phyloP scores from a whole-genome alignment of 305 asterid species.

The Andrographis paniculata region DNA sequence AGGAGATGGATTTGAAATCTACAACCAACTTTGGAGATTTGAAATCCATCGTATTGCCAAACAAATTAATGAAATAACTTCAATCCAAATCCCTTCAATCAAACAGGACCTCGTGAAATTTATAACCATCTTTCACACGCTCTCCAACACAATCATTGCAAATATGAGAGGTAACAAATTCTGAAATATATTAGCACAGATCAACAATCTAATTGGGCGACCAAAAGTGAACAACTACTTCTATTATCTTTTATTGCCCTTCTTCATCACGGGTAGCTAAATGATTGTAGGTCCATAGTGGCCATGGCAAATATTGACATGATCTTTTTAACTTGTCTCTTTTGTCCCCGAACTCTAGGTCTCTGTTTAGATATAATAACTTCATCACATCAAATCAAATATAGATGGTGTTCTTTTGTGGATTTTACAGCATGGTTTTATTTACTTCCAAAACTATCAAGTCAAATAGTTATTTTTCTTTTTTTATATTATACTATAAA shows the following conservation, averaged over 20 bases:
- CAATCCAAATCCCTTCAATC: too few relatives aligned
- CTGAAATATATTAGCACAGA: neutral
- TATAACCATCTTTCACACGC: neutral
- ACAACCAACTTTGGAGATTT: too few relatives aligned
- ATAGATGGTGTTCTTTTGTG: too few relatives aligned
- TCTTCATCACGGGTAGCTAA: conserved; percentile 1
- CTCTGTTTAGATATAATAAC: neutral
- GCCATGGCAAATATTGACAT: neutral
- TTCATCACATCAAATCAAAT: neutral
- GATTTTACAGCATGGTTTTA: too few relatives aligned
- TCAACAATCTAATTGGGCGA: conserved; percentile 4
- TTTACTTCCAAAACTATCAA: too few relatives aligned
- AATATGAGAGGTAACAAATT: neutral
- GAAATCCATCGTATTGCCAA: neutral
- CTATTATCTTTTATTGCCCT: neutral
- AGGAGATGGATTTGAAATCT: too few relatives aligned
- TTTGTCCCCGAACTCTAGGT: neutral
- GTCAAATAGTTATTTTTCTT: too few relatives aligned
- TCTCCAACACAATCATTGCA: neutral
- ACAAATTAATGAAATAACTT: neutral
- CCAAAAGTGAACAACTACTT: neutral
- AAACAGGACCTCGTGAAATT: neutral
- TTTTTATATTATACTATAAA: too few relatives aligned
- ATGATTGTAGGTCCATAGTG: neutral
- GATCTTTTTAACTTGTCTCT: neutral